Base-by-base conservation (phyloP, 129 eudicot species). In the Ambrosia artemisiifolia region DNA sequence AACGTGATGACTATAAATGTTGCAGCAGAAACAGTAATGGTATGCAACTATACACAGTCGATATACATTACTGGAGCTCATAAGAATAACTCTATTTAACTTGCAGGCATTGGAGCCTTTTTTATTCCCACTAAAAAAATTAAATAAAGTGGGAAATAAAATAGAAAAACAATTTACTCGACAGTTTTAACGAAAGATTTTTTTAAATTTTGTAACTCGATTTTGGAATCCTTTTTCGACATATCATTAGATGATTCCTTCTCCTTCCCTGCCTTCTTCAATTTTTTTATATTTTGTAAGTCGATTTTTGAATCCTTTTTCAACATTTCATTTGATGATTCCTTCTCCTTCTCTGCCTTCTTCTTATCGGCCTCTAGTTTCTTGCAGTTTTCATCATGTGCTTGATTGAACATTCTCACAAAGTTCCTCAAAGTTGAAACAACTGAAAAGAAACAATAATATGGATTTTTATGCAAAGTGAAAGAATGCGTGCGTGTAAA, bases 341-440 rank as follows among this genome's bases (percentile, higher is more conserved):
- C 96, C 70, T 85, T 91, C 65, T 74, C 95, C 33, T 57, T 71
- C 67, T 72, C 77, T 11, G 77, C 77, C 44, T 76, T 67, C 83
- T 86, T 91, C 55, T 62, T 91, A 75, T 88, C 96, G 7, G 83
- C 69, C 78, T 91, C 97, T 56, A 76, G 54, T 69, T 88, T 88
- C 86, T 91, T 91, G 80, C 78, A 62, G 62, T 91, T 91, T 59
- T 88, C 97, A 17, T 88, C 91, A 11, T 86, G 88, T 56, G 97
- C 85, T 83, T 75, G 74, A 73, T 76, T 83, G 77, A 91, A 88
- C 91, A 79, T 79, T 74, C 88, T 79, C 83, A 85, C 87, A 66
- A 91, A 91, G 81, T 86, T 91, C 28, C 79, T 61, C 50, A 91
- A 67, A 17, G 96, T 91, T 11, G 97, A 81, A 57, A 88, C 85